These are phyloP conservation scores for Rhynchospora tenuis DNA, from an alignment of 176 grass and related monocot species.

Conservation along the genomic window DNA sequence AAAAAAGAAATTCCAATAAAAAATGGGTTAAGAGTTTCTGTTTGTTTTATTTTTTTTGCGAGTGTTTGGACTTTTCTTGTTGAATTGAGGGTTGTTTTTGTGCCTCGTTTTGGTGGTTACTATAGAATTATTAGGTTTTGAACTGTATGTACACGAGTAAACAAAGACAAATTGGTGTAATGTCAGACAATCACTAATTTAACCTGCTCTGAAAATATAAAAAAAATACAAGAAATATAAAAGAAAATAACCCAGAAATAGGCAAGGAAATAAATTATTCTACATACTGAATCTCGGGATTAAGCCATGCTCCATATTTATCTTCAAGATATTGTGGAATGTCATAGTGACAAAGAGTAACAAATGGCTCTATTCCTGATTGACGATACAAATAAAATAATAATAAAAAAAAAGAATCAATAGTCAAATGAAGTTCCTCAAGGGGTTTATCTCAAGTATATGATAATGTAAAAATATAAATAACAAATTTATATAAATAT, in stretches of 20 bases:
- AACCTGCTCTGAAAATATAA: background rate
- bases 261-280: background rate
- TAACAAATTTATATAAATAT: background rate
- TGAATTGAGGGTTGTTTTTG: background rate
- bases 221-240: background rate
- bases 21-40: background rate
- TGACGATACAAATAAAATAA: too few species aligned
- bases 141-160: background rate
- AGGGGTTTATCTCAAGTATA: background rate
- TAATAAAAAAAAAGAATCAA: background rate
- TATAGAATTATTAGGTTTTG: background rate
- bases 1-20: background rate
- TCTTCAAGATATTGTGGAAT: conserved; percentile 55
- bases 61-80: background rate
- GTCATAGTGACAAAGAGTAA: conserved; percentile 58
- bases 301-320: conserved; percentile 68
- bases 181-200: background rate
- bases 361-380: conserved; percentile 69
- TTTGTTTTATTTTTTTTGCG: background rate
- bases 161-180: background rate
- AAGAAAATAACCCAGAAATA: background rate
- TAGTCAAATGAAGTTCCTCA: background rate
- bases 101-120: background rate
- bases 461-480: background rate
- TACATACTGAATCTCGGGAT: conserved; percentile 40